Percentiles rank a stretch among this genome's conserved stretches.
Conservation (phyloP, 1,284 basidiomycete genomes). For the Ustilago crameri region DNA sequence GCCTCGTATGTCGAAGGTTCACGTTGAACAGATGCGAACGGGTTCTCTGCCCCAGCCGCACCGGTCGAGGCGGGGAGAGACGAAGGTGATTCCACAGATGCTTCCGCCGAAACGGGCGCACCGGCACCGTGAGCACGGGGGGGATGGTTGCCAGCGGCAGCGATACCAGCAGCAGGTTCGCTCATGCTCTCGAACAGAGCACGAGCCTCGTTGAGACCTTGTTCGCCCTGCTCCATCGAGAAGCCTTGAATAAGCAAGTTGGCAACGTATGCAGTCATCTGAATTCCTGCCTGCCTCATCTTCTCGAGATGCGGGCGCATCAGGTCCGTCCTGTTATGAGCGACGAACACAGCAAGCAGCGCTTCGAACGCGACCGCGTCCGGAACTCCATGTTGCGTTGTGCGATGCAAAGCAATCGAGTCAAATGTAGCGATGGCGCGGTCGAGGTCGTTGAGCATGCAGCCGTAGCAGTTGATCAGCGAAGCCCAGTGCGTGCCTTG, state of each 20-base stretch:
- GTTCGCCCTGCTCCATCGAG: slow-evolving; percentile 78
- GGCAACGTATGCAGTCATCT: slow-evolving; percentile 94
- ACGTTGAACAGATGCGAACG: slow-evolving; percentile 79
- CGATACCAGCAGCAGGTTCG: slow-evolving; percentile 87
- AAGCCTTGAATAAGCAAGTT: slow-evolving; percentile 84
- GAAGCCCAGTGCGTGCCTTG: slow-evolving; percentile 91
- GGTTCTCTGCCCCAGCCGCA: slow-evolving; percentile 8
- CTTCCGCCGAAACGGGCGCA: slow-evolving; percentile 57
- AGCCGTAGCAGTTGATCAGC: slow-evolving; percentile 89
- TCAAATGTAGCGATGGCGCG: slow-evolving; percentile 83
- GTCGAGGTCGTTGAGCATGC: slow-evolving; percentile 80
- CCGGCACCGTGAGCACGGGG: slow-evolving; percentile 69
- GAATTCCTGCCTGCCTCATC: slow-evolving; percentile 77
- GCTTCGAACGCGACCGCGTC: slow-evolving; percentile 93
- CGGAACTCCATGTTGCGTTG: slow-evolving; percentile 69
- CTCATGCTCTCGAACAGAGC: slow-evolving; percentile 82
- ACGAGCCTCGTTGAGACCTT: slow-evolving; percentile 68
- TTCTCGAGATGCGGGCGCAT: slow-evolving; percentile 77
- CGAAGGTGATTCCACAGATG: not conserved
- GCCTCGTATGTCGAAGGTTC: slow-evolving; percentile 90
- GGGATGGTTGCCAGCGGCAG: slow-evolving; percentile 87
- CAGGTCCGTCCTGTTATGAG: slow-evolving; percentile 81
- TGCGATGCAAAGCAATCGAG: slow-evolving; percentile 74
- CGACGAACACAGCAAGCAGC: slow-evolving; percentile 86
- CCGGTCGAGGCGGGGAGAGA: not conserved